These are phyloP conservation scores for Barnettozyma californica DNA, from an alignment of 805 yeast species.

Conservation along the genomic window DNA sequence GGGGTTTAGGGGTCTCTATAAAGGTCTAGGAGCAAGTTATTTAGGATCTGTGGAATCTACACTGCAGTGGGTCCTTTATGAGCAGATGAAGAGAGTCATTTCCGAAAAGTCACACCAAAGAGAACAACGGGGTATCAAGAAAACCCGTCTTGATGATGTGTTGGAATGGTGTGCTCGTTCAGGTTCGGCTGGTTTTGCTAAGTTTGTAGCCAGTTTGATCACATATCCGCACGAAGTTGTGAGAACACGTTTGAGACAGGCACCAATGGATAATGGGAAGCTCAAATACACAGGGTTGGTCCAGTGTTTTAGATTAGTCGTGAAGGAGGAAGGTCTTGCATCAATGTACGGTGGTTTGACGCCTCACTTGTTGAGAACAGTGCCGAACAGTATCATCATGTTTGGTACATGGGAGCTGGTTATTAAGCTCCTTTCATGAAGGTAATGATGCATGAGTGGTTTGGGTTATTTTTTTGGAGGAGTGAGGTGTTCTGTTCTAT, in stretches of 20 bases:
- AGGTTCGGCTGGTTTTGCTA: conserved; percentile 97
- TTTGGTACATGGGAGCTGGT: conserved; percentile 98
- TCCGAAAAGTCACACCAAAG: conserved; percentile 42
- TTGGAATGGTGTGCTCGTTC: conserved; percentile 93
- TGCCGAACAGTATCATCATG: conserved; percentile 97
- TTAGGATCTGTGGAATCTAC: conserved; percentile 91
- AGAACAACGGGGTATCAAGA: conserved; percentile 27
- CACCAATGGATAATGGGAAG: conserved; percentile 74
- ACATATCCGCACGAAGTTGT: conserved; percentile 98
- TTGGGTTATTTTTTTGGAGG: not conserved
- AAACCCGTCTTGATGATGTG: conserved; percentile 52
- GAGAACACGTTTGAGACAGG: conserved; percentile 91
- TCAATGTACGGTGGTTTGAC: conserved; percentile 98
- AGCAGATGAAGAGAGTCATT: conserved; percentile 81
- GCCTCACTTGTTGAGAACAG: conserved; percentile 93
- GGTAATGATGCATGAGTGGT: not conserved
- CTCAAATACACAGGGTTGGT: conserved; percentile 86
- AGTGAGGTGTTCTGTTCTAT: too few relatives aligned
- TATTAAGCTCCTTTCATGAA: conserved; percentile 46
- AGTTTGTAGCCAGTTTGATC: conserved; percentile 83
- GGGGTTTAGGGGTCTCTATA: conserved; percentile 76
- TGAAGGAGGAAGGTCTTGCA: conserved; percentile 86
- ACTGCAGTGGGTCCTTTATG: conserved; percentile 93
- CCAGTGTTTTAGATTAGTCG: conserved; percentile 79
- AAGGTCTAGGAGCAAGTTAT: conserved; percentile 92